Evolutionary conservation across 768 basidiomycete species (phyloP).

Genomic region (Kwoniella bestiolae): DNA sequence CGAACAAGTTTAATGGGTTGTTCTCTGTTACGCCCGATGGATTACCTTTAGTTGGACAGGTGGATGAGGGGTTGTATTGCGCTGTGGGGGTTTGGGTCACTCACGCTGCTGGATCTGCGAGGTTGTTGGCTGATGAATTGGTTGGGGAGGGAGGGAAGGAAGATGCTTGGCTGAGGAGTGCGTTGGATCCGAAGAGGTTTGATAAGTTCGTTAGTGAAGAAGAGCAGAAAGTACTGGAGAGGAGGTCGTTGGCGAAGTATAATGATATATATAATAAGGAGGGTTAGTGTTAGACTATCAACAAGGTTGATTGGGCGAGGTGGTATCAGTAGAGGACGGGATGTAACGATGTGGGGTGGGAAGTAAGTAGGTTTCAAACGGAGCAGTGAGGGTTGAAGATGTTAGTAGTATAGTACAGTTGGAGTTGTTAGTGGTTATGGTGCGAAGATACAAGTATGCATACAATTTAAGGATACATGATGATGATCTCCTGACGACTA

Average conservation of each 20-base stretch:
- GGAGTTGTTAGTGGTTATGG: too few species aligned
- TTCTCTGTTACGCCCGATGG: conserved; percentile 28
- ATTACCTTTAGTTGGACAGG: conserved; percentile 18
- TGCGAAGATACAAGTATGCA: neutral
- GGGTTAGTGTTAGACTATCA: neutral
- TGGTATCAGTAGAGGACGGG: too few species aligned
- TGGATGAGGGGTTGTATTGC: conserved; percentile 19
- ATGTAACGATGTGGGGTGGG: too few species aligned
- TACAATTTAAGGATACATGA: neutral
- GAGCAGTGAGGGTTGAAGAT: too few species aligned
- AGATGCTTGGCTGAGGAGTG: conserved; percentile 13
- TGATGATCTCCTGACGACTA: too few species aligned
- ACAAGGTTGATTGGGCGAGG: too few species aligned
- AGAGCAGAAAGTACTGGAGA: conserved; percentile 5
- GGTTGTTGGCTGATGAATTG: conserved; percentile 19
- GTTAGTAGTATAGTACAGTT: too few species aligned
- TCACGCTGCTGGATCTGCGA: conserved; percentile 24
- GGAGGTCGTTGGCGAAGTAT: conserved; percentile 16
- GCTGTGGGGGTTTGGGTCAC: conserved; percentile 28
- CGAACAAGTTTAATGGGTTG: conserved; percentile 20
- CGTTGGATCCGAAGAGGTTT: conserved; percentile 23
- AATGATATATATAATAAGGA: conserved; percentile 32
- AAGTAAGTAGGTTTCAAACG: too few species aligned
- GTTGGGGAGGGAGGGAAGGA: neutral
- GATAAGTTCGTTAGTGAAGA: neutral